Base-by-base conservation (phyloP, 2,329 filamentous ascomycete species). In the Exophiala sideris region DNA sequence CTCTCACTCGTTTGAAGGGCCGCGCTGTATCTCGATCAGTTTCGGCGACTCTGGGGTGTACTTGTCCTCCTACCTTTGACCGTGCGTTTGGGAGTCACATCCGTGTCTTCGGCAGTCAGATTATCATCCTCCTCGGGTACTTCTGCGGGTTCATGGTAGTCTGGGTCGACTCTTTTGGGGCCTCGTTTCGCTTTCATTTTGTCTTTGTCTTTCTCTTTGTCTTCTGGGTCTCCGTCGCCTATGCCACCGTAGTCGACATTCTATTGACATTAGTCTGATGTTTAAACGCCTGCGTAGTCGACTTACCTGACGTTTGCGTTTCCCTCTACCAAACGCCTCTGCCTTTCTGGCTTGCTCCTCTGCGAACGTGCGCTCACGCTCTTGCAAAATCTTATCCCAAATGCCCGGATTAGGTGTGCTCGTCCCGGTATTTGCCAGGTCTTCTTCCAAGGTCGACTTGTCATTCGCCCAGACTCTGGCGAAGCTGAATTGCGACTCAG, bases 381-480 rank as follows among this genome's bases (percentile, higher is more conserved):
- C 83, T 49, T 85, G 84, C 34, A 99, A 76, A 56, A 99, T 96
- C 63, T 86, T 86, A 50, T 95, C 91, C 95, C 95, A 99, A 0
- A 95, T 83, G 5, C 61, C 59, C 8, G 60, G 54, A 38, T 62
- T 61, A 34, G 83, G 85, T 11, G 82, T 79, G 64, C 85, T 85
- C 8, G 85, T 77, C 0, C 78, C 75, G 2, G 66, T 60, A 38
- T 78, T 50, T 41, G 82, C 76, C 18, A 88, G 68, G 20, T 82
- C 79, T 14, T 87, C 85, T 45, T 85, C 80, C 5, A 95, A 76
- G 0, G 77, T 76, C 6, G 81, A 83, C 61, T 84, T 82, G 34
- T 95, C 87, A 64, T 95, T 95, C 3, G 87, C 87, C 94, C 94
- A 99, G 1, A 99, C 87, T 41, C 89, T 83, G 36, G 92, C 92